These are phyloP conservation scores for Penicillium lagena DNA, from an alignment of 495 filamentous ascomycete species.

Conservation along the genomic window DNA sequence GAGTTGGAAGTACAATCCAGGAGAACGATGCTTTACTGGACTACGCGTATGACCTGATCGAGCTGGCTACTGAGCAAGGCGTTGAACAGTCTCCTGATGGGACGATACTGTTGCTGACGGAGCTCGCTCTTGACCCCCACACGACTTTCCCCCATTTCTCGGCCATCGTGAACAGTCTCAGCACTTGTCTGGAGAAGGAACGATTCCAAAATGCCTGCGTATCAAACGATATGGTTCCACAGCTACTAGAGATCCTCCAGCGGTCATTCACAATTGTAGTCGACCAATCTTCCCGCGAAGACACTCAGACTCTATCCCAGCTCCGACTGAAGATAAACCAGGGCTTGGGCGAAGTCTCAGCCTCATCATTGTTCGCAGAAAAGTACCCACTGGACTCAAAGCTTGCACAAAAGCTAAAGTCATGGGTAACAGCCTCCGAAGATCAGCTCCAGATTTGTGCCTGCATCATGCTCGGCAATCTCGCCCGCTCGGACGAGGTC, in stretches of 20 bases:
- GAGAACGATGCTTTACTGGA: conserved; percentile 27
- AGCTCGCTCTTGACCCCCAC: conserved; percentile 19
- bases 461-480: conserved; percentile 70
- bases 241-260: conserved; percentile 23
- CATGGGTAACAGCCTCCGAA: conserved; percentile 44
- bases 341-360: conserved; percentile 58
- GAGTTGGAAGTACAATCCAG: conserved; percentile 18
- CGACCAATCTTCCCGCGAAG: conserved; percentile 33
- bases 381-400: conserved; percentile 41
- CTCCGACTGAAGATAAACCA: conserved; percentile 50
- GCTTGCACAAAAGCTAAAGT: conserved; percentile 46
- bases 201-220: conserved; percentile 36
- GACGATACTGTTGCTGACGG: conserved; percentile 31
- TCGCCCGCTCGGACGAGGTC: conserved; percentile 64
- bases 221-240: conserved; percentile 24
- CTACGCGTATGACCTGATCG: conserved; percentile 35
- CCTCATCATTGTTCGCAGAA: conserved; percentile 46
- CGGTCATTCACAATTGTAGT: conserved; percentile 23
- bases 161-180: conserved; percentile 25
- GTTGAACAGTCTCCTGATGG: conserved; percentile 33
- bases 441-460: conserved; percentile 64
- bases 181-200: conserved; percentile 30
- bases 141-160: conserved; percentile 25
- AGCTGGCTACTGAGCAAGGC: conserved; percentile 33
- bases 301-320: conserved; percentile 45